Base-by-base conservation (phyloP, 768 basidiomycete species). In the Lenzites betulinus region DNA sequence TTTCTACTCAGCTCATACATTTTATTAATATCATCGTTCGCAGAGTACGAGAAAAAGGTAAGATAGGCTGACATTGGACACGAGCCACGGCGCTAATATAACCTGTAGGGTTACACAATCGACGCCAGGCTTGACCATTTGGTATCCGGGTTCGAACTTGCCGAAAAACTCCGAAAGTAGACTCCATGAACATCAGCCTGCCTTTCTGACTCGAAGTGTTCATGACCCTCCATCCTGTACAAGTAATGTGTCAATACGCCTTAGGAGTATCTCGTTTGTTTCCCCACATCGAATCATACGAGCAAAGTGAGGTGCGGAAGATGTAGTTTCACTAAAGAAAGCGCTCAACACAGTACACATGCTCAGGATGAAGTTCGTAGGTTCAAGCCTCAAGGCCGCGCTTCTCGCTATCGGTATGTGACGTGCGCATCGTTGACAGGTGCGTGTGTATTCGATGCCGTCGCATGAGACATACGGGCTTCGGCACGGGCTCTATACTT, bases 101-200 rank as follows among this genome's bases (percentile, higher is more conserved):
- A 20, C n/a, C 39, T 9, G 28, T 65, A 77, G 66, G 81, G 78
- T 7, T 81, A 76, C 64, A 80, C 86, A 1, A 77, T 94, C 1
- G 93, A 95, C 67, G 90, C 92, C 7, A 83, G 85, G 58, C 76
- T 95, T 7, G 83, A 82, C n/a, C 87, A 91, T 71, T 82, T 93
- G 57, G 92, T 88, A 0, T 74, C 78, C 22, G 93, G 92, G 5
- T 89, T 84, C 69, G 78, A 84, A 53, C 73, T 91, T 64, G 83
- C 83, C 1, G 75, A 77, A 64, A 73, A 69, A 57, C 52, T 82
- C 46, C 58, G 64, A 28, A 28, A 60, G 42, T n/a, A 49, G 11
- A 58, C 49, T 20, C 25, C 36, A 20, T 60, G 48, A 58, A 49
- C 16, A 38, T 33, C 30, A n/a, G n/a, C n/a, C n/a, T n/a, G 8